phyloP scores from a whole-genome alignment of 2,329 filamentous ascomycete genomes.

The Aplosporella prunicola region DNA sequence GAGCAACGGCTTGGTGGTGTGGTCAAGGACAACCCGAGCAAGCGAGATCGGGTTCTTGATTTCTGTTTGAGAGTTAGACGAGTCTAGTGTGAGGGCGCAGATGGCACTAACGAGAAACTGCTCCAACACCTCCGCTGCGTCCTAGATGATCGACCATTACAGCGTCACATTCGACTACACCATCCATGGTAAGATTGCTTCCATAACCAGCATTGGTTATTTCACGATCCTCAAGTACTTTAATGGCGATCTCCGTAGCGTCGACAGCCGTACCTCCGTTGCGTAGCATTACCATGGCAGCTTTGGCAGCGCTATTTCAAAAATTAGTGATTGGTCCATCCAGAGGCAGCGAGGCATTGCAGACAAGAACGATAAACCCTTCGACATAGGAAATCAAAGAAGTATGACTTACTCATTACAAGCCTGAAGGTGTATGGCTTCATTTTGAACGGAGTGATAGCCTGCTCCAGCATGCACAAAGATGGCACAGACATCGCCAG shows the following conservation, averaged over 20 bases:
- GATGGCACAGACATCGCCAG: conserved; percentile 49
- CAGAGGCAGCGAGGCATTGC: no score
- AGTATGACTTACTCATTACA: conserved; percentile 67
- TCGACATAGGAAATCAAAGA: not conserved
- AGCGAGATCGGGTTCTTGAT: conserved; percentile 88
- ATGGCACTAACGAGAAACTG: conserved; percentile 71
- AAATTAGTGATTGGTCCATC: conserved; percentile 15
- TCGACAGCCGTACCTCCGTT: conserved; percentile 73
- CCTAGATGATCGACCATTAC: conserved; percentile 86
- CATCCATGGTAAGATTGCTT: conserved; percentile 86
- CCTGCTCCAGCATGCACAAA: conserved; percentile 95
- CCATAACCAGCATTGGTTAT: conserved; percentile 96
- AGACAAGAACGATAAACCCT: conserved; percentile 2
- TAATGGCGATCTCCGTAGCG: conserved; percentile 82
- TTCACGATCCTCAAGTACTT: conserved; percentile 80
- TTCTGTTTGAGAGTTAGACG: conserved; percentile 44
- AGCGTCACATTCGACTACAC: conserved; percentile 88
- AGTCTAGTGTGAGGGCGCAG: not conserved
- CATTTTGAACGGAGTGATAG: conserved; percentile 82
- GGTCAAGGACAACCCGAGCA: conserved; percentile 72
- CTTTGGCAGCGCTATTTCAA: conserved; percentile 59
- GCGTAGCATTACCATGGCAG: conserved; percentile 72
- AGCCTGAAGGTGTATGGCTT: conserved; percentile 71
- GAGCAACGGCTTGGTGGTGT: conserved; percentile 65
- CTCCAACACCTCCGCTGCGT: conserved; percentile 85